Base-by-base conservation (phyloP, 345 rosid species). In the Rhodamnia argentea region DNA sequence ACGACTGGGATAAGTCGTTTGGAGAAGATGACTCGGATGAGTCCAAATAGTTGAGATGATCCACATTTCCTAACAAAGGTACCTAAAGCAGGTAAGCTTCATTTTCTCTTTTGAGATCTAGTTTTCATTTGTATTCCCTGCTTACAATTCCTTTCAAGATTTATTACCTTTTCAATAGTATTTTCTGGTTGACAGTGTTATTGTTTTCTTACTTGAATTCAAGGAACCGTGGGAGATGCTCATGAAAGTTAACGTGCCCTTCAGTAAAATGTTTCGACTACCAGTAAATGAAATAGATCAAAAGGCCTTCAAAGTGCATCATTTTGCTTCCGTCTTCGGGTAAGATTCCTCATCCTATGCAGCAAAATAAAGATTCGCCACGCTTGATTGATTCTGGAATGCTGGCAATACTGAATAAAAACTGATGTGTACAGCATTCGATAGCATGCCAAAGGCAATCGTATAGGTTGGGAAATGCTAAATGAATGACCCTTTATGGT, bases 111-210 rank as follows among this genome's bases (percentile, higher is more conserved):
- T 52, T 52, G 53, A 52, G 53, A 52, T 52, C 53, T 52, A 52
- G 16, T 52, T 52, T 52, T 52, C 53, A 52, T 52, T 52, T 52
- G 53, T 52, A 13, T 52, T 52, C 13, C 13, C 53, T 52, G 14
- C 13, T 52, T 3, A 13, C 53, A 52, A 52, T 13, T 52, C 15
- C 53, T 52, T 52, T 52, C 16, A 52, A 12, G 53, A 52, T 52
- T 3, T 26, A 58, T 58, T 5, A 26, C 51, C 51, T 50, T 50
- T 50, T 50, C 51, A 50, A 7, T 50, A 50, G 51, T 8, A 4
- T 6, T 26, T 26, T 0, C 5, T 11, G 2, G 0, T 58, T 23
- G n/a, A 26, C 12, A 11, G 10, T 58, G 13, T 2, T 6, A 12
- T 58, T 26, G 16, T 26, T 6, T 11, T 1, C 64, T 26, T 58